phyloP scores from a whole-genome alignment of 495 filamentous ascomycete species.

The Antarctomyces pellizariae region DNA sequence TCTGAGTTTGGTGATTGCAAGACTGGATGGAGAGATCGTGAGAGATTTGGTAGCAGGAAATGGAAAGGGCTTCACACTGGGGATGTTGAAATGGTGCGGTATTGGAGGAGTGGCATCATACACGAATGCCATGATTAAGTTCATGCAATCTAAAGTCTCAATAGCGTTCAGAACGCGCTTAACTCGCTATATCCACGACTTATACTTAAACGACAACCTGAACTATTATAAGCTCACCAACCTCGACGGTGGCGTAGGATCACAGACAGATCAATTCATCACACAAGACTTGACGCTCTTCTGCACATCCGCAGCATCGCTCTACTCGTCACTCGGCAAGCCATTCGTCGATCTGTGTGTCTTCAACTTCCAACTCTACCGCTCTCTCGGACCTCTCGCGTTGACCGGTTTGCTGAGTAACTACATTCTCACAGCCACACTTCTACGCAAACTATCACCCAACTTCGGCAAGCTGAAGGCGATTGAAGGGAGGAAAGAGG shows the following conservation, averaged over 20 bases:
- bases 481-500: conserved; percentile 78
- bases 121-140: conserved; percentile 95
- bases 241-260: conserved; percentile 78
- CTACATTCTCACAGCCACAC: conserved; percentile 77
- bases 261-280: conserved; percentile 89
- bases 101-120: conserved; percentile 56
- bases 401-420: conserved; percentile 67
- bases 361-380: conserved; percentile 92
- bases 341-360: conserved; percentile 87
- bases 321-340: conserved; percentile 92
- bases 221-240: conserved; percentile 94
- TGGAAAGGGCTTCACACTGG: conserved; percentile 68
- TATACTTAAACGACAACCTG: conserved; percentile 82
- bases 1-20: conserved; percentile 74
- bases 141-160: conserved; percentile 88
- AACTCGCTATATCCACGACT: conserved; percentile 91
- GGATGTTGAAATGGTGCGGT: conserved; percentile 53
- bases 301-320: conserved; percentile 71
- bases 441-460: conserved; percentile 68
- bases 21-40: conserved; percentile 90
- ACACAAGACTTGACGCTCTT: conserved; percentile 92
- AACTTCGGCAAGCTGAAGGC: conserved; percentile 94
- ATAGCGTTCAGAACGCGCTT: conserved; percentile 94
- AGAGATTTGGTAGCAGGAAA: conserved; percentile 88
- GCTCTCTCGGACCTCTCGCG: conserved; percentile 74